Evolutionary conservation across 148 eudicot genomes (phyloP).

Genomic region (Camellia granthamiana): DNA sequence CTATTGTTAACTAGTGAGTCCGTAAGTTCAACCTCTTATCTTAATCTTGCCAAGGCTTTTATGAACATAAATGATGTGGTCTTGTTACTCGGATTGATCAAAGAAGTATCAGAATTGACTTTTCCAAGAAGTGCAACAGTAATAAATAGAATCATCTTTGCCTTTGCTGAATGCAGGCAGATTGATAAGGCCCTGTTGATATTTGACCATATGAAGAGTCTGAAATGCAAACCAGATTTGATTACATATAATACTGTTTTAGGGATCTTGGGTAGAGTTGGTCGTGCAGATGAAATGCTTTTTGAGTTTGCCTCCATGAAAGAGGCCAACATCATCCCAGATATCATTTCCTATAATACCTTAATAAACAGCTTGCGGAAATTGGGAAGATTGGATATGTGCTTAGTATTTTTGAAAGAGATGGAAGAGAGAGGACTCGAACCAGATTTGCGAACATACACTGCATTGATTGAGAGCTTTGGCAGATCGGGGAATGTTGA

Average conservation of each 20-base stretch:
- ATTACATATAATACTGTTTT: conserved; percentile 77
- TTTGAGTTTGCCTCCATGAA: conserved; percentile 59
- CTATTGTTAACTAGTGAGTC: conserved; percentile 34
- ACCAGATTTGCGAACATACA: conserved; percentile 71
- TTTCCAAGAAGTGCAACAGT: conserved; percentile 43
- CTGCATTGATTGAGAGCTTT: conserved; percentile 76
- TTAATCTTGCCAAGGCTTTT: conserved; percentile 62
- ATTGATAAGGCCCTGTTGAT: conserved; percentile 51
- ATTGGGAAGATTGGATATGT: conserved; percentile 59
- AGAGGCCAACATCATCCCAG: conserved; percentile 55
- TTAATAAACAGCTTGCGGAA: conserved; percentile 60
- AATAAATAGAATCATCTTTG: conserved; percentile 65
- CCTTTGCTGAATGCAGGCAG: conserved; percentile 64
- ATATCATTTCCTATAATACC: conserved; percentile 73
- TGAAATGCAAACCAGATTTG: conserved; percentile 61
- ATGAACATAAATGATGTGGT: conserved; percentile 32
- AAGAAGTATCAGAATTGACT: conserved; percentile 50
- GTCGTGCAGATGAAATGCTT: conserved; percentile 72
- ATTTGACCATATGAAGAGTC: conserved; percentile 50
- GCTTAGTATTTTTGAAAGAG: conserved; percentile 47
- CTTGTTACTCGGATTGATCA: conserved; percentile 41
- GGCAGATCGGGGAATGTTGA: conserved; percentile 69
- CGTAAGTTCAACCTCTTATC: conserved; percentile 40
- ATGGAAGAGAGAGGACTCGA: conserved; percentile 54
- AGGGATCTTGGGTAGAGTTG: conserved; percentile 61